Percentiles rank a stretch among this genome's conserved stretches.
phyloP scores from a whole-genome alignment of 306 rosid species.

The Delonix regia region DNA sequence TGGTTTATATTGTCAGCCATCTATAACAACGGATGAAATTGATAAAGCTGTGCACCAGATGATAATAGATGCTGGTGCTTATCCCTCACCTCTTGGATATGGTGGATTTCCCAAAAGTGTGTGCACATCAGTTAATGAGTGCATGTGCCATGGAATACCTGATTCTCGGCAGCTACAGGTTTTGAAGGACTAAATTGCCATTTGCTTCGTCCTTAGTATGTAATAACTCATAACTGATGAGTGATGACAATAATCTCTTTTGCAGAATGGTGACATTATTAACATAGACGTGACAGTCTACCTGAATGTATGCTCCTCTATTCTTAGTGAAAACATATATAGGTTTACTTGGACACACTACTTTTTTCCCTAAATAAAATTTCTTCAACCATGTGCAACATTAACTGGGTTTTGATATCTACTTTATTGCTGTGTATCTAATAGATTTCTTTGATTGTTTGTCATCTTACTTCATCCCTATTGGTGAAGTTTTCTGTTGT shows the following conservation, averaged over 20 bases:
- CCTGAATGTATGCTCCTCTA: constrained; percentile 73
- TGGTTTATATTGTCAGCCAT: constrained; percentile 61
- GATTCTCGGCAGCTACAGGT: constrained; percentile 97
- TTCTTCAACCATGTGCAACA: background rate
- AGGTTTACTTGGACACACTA: constrained; percentile 12
- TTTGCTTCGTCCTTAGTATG: constrained; percentile 25
- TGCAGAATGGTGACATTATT: constrained; percentile 93
- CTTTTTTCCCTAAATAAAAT: background rate
- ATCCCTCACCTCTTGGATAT: constrained; percentile 98
- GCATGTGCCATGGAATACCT: constrained; percentile 99
- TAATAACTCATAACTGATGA: constrained; percentile 27
- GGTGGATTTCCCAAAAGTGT: constrained; percentile 99
- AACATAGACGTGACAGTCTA: constrained; percentile 97
- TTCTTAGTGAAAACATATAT: constrained; percentile 19
- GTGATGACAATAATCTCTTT: constrained; percentile 36
- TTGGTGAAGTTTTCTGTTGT: background rate
- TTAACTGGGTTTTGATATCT: background rate
- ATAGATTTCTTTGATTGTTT: background rate
- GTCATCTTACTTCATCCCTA: background rate
- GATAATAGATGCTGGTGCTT: constrained; percentile 96
- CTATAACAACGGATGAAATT: constrained; percentile 90
- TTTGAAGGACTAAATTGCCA: constrained; percentile 20
- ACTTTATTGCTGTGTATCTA: background rate
- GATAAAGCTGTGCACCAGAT: constrained; percentile 93
- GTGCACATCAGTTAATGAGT: constrained; percentile 94